Evolutionary conservation across 805 yeast genomes (phyloP).

Genomic region (Monosporozyma unispora): DNA sequence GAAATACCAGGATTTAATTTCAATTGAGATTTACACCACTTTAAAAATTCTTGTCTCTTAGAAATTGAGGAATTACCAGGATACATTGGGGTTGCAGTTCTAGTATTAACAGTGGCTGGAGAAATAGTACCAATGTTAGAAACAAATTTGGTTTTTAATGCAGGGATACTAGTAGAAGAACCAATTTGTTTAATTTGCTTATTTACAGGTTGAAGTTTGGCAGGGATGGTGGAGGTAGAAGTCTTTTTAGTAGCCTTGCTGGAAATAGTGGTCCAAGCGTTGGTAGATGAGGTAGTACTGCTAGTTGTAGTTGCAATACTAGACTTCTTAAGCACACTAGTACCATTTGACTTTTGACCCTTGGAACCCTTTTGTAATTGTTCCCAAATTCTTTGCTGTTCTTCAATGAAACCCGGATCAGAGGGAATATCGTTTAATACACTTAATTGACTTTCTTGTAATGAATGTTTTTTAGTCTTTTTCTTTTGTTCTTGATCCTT

Average conservation of each 20-base stretch:
- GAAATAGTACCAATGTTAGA: constrained; percentile 2
- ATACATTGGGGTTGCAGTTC: constrained; percentile 15
- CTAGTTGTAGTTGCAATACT: constrained; percentile 39
- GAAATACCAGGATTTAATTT: constrained; percentile 67
- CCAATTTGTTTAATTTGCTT: constrained; percentile 16
- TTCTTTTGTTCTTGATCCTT: constrained; percentile 2
- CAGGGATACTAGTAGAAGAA: constrained; percentile 24
- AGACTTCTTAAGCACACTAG: constrained; percentile 34
- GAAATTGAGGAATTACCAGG: constrained; percentile 31
- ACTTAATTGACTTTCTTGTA: background rate
- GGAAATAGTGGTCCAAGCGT: constrained; percentile 28
- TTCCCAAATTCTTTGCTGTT: constrained; percentile 31
- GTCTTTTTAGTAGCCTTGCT: constrained; percentile 21
- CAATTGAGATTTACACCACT: constrained; percentile 66
- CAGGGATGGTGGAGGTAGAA: constrained; percentile 6
- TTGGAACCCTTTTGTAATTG: constrained; percentile 59
- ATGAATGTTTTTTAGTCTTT: background rate
- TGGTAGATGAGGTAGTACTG: constrained; percentile 9
- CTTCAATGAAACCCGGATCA: constrained; percentile 23
- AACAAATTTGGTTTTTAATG: constrained; percentile 15
- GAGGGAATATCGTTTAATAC: background rate
- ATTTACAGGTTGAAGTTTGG: constrained; percentile 2
- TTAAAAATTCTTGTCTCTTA: constrained; percentile 52
- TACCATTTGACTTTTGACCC: constrained; percentile 41
- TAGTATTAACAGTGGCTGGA: background rate